Evolutionary conservation across 768 basidiomycete genomes (phyloP).

Genomic region (Clathrus columnatus): DNA sequence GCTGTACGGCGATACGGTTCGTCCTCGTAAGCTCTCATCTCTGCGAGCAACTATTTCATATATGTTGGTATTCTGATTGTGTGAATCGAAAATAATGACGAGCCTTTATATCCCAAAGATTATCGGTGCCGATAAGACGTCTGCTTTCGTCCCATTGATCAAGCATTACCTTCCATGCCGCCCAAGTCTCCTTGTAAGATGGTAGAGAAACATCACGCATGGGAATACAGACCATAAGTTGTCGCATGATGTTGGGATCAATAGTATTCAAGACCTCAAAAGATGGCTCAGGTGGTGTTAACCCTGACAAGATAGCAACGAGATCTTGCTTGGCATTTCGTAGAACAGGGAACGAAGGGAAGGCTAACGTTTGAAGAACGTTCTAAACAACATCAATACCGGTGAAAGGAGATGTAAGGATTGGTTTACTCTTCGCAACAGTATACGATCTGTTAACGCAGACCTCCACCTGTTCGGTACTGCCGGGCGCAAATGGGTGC

Average conservation of each 20-base stretch:
- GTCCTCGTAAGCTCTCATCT: constrained; percentile 4
- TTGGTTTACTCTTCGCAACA: constrained; percentile 46
- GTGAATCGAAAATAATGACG: neutral
- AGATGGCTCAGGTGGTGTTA: constrained; percentile 35
- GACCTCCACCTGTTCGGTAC: constrained; percentile 32
- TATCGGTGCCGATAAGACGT: constrained; percentile 12
- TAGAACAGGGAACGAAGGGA: neutral
- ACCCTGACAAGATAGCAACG: constrained; percentile 6
- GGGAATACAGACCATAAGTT: constrained; percentile 58
- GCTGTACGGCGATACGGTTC: constrained; percentile 34
- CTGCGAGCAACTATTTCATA: constrained; percentile 2
- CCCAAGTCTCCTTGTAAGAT: constrained; percentile 42
- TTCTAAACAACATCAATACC: neutral
- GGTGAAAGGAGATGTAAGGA: neutral
- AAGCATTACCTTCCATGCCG: constrained; percentile 38
- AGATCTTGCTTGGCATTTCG: neutral
- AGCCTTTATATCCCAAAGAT: constrained; percentile 6
- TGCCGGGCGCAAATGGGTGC: constrained; percentile 23
- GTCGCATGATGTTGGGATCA: constrained; percentile 59
- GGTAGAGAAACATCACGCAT: constrained; percentile 51
- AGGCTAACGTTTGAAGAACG: neutral
- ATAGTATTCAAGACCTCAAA: constrained; percentile 42
- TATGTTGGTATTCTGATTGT: neutral
- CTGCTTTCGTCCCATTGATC: constrained; percentile 49
- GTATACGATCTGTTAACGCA: constrained; percentile 42